A percentile compares a stretch with the other conserved stretches of the same genome.
phyloP scores from a whole-genome alignment of 805 yeast genomes.

The Schwanniomyces occidentalis region DNA sequence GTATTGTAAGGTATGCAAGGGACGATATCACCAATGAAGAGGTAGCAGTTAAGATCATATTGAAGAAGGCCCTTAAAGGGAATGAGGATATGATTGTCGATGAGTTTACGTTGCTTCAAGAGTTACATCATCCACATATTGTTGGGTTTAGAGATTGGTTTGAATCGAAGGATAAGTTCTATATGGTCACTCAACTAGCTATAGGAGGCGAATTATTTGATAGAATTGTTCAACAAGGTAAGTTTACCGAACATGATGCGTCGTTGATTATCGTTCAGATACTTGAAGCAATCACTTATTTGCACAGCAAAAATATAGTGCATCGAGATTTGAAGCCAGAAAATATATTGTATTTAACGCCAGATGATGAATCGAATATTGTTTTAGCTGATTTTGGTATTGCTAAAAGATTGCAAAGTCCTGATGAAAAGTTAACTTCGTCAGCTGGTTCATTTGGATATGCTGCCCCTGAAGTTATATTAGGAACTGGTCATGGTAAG shows the following conservation, averaged over 20 bases:
- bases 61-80: conserved; percentile 81
- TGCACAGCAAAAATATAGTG: conserved; percentile 77
- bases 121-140: conserved; percentile 78
- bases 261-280: conserved; percentile 71
- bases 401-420: conserved; percentile 68
- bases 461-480: conserved; percentile 93
- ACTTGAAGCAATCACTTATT: conserved; percentile 72
- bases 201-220: conserved; percentile 96
- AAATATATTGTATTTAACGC: conserved; percentile 73
- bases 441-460: conserved; percentile 95
- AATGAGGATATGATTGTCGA: conserved; percentile 76
- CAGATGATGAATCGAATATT: conserved; percentile 57
- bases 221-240: conserved; percentile 75
- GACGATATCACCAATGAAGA: conserved; percentile 52
- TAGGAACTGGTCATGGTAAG: conserved; percentile 84
- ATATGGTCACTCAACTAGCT: conserved; percentile 91
- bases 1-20: conserved; percentile 82
- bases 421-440: conserved; percentile 61
- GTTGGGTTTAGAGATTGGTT: conserved; percentile 93
- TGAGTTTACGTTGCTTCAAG: conserved; percentile 69
- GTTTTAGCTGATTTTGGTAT: conserved; percentile 97
- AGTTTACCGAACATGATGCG: conserved; percentile 89
- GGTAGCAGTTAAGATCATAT: conserved; percentile 86
- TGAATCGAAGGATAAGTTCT: conserved; percentile 88
- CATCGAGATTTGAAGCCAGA: conserved; percentile 96